Conservation (phyloP, 345 rosid species). For the Corchorus olitorius region DNA sequence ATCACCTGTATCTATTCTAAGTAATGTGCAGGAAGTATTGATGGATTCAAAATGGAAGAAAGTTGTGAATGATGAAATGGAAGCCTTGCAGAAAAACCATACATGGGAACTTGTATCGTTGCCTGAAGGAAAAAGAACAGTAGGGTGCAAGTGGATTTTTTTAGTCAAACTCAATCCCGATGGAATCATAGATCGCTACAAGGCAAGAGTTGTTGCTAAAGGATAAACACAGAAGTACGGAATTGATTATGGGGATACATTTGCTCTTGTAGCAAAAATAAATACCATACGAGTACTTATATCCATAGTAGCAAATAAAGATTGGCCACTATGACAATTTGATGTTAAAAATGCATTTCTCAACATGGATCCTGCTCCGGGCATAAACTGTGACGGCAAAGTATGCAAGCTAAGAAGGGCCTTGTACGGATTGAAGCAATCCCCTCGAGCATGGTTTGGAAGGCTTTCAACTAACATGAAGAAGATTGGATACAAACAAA, state of each 20-base stretch:
- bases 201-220: too few relatives aligned
- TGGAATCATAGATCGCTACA: too few relatives aligned
- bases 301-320: neutral
- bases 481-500: neutral
- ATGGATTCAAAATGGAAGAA: neutral
- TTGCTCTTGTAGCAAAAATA: too few relatives aligned
- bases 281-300: too few relatives aligned
- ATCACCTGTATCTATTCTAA: neutral
- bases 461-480: neutral
- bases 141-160: too few relatives aligned
- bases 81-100: too few relatives aligned
- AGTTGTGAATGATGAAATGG: neutral
- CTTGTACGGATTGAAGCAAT: neutral
- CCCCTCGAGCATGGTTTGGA: neutral
- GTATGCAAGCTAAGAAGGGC: neutral
- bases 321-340: neutral
- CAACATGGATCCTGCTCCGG: neutral
- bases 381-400: neutral
- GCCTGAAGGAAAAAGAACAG: too few relatives aligned
- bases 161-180: too few relatives aligned
- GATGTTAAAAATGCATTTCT: neutral
- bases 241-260: too few relatives aligned
- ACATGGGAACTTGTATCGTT: too few relatives aligned
- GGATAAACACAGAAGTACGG: too few relatives aligned
- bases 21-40: neutral